Percentiles rank a stretch among this genome's conserved stretches.
Evolutionary conservation across 768 basidiomycete species (phyloP).

Genomic region (Gloeopeniophorella convolvens): DNA sequence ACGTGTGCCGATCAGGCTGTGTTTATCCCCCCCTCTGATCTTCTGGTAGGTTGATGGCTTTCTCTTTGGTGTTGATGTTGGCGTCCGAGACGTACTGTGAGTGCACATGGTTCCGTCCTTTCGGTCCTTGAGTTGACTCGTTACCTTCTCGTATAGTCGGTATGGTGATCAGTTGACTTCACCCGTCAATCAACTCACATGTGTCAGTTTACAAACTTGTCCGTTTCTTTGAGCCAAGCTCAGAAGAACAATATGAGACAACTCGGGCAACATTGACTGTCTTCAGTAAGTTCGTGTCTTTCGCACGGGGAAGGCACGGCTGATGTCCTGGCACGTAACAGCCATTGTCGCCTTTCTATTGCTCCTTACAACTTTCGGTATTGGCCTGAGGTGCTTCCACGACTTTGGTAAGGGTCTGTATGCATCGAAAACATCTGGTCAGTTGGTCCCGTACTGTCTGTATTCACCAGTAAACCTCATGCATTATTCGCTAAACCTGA

Average conservation of each 20-base stretch:
- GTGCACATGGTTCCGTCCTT: slow-evolving; percentile 23
- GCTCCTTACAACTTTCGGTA: slow-evolving; percentile 62
- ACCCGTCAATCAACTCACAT: neutral
- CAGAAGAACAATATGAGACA: slow-evolving; percentile 50
- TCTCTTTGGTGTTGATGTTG: slow-evolving; percentile 70
- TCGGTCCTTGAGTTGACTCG: neutral
- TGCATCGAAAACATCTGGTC: slow-evolving; percentile 68
- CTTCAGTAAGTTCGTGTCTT: slow-evolving; percentile 54
- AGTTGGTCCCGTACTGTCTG: slow-evolving; percentile 33
- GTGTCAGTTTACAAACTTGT: slow-evolving; percentile 73
- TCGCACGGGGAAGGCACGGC: too few species aligned
- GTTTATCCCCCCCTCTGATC: slow-evolving; percentile 1
- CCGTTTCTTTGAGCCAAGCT: slow-evolving; percentile 66
- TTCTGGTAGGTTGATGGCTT: slow-evolving; percentile 55
- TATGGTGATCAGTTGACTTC: neutral
- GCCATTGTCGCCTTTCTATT: slow-evolving; percentile 73
- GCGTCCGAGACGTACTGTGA: slow-evolving; percentile 73
- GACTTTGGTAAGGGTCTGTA: slow-evolving; percentile 81
- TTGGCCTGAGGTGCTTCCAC: slow-evolving; percentile 72
- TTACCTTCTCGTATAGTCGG: slow-evolving; percentile 9
- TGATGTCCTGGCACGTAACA: slow-evolving; percentile 26
- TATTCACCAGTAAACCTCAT: slow-evolving; percentile 1
- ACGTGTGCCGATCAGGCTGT: slow-evolving; percentile 19
- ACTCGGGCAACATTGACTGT: slow-evolving; percentile 74
- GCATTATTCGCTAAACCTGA: neutral